Base-by-base conservation (phyloP, 768 basidiomycete species). In the Mycena chlorophos region DNA sequence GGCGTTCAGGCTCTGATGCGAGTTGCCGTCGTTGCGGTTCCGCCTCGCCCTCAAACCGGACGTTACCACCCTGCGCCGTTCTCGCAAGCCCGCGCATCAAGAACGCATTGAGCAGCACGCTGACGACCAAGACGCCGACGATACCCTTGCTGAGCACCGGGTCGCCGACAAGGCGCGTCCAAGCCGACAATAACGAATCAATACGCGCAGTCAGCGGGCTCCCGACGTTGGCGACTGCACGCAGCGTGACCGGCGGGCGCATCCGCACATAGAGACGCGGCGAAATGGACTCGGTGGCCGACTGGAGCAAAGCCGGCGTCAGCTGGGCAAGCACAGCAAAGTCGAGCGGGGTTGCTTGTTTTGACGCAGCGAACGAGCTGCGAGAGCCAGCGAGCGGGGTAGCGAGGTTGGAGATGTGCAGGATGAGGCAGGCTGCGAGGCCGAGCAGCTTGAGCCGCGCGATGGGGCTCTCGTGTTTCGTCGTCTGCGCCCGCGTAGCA, bases 141-240 rank as follows among this genome's bases (percentile, higher is more conserved):
- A 98, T 94, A 89, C 92, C 95, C 75, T 98, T 98, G 65, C 84
- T 87, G 58, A 98, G 73, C 49, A 98, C 83, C 1, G 96, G 96
- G 66, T 99, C 96, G 31, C 94, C 94, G 49, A 98, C 93, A 61
- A 98, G 85, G 14, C 77, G 75, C 8, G 92, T 91, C 95, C 95
- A 98, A 3, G 83, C 30, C n/a, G 13, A 42, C 31, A n/a, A 22
- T 28, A 40, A 23, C 28, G 38, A 14, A 16, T 43, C 29, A 20
- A 30, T 25, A 26, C 48, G 40, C 38, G 51, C 28, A 19, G 37
- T n/a, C 20, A 17, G 5, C 22, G 23, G 25, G 51, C 20, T 5
- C 53, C 50, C 29, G 53, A 27, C 20, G 23, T 20, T 20, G 53
- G 29, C 22, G 60, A 16, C 16, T n/a, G n/a, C n/a, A n/a, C 50